Conservation (phyloP, 805 yeast genomes). For the Wickerhamiella domercqiae region DNA sequence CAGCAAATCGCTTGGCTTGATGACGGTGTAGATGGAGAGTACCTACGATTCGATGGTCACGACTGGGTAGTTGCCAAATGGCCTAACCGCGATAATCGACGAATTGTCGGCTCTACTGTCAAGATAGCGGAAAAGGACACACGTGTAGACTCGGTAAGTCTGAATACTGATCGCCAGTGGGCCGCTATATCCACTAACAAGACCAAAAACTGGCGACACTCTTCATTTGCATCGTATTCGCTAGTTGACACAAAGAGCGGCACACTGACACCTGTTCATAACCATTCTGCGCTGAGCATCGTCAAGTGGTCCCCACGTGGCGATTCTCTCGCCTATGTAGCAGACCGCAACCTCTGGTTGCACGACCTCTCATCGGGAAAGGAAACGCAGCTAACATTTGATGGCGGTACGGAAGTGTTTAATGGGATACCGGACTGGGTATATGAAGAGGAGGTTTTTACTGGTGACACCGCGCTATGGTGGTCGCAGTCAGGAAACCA, state of each 20-base stretch:
- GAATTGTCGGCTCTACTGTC: slow-evolving; percentile 21
- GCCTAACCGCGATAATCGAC: slow-evolving; percentile 10
- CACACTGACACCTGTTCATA: slow-evolving; percentile 19
- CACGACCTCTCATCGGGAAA: slow-evolving; percentile 21
- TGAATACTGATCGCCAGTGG: slow-evolving; percentile 32
- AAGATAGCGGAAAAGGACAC: slow-evolving; percentile 26
- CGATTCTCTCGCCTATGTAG: slow-evolving; percentile 45
- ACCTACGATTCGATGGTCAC: slow-evolving; percentile 2
- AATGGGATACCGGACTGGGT: slow-evolving; percentile 93
- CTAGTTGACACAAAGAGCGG: not conserved
- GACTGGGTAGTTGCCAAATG: slow-evolving; percentile 31
- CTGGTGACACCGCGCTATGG: slow-evolving; percentile 59
- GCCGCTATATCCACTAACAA: slow-evolving; percentile 43
- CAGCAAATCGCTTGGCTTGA: slow-evolving; percentile 12
- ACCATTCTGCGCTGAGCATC: slow-evolving; percentile 27
- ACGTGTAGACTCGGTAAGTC: slow-evolving; percentile 27
- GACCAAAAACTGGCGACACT: slow-evolving; percentile 50
- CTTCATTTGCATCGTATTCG: slow-evolving; percentile 31
- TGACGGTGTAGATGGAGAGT: slow-evolving; percentile 14
- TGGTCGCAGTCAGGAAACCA: slow-evolving; percentile 69
- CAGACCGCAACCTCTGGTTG: slow-evolving; percentile 53
- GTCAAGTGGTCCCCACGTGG: slow-evolving; percentile 71
- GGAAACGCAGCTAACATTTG: slow-evolving; percentile 41
- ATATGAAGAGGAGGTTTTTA: slow-evolving; percentile 78
- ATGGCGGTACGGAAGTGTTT: slow-evolving; percentile 57